Evolutionary conservation across 768 basidiomycete species (phyloP), one percentile per base, ranked within the genome.

Genomic region (Lentinula sp.): DNA sequence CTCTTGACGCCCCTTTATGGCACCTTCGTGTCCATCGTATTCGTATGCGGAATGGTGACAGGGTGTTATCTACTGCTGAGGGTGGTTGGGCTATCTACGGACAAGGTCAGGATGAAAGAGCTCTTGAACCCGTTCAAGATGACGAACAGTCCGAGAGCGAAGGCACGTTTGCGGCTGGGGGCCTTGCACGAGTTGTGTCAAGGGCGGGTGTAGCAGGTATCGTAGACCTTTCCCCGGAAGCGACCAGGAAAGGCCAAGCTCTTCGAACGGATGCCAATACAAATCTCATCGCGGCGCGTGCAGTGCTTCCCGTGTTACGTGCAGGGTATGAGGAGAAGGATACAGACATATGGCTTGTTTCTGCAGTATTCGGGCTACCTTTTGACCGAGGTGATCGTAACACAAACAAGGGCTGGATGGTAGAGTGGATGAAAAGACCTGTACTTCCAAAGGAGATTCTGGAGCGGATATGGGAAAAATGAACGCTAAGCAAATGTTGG

Each of bases 181-280:
- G 69, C 7, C 72, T 73, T 12, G 77, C 76, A 50, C 81, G 88
- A 45, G 85, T 84, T 0, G 73, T 77, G 15, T 86, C 85, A 4
- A 72, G 72, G 39, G 86, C 82, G 7, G 90, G 90, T 6, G 85
- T 83, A 18, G 81, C 81, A 9, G 89, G 85, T 3, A 79, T 90
- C 18, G 77, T 77, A 1, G 84, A 85, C 66, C 68, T 18, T 72
- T 71, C 48, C 64, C 65, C 23, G 62, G 68, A 37, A 60, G 62
- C 51, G 63, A 64, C 50, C 36, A 66, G 79, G 63, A 67, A 64
- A 39, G 81, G 77, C 16, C 70, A 71, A 58, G 81, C 83, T n/a
- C 68, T 89, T 13, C 77, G 86, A 45, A 83, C 83, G 32, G 88
- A 91, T 68, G 84, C 88, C 37, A 90, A 91, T 71, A 79, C 87